Conservation (phyloP, 2,329 filamentous ascomycete genomes). For the Beauveria australis region DNA sequence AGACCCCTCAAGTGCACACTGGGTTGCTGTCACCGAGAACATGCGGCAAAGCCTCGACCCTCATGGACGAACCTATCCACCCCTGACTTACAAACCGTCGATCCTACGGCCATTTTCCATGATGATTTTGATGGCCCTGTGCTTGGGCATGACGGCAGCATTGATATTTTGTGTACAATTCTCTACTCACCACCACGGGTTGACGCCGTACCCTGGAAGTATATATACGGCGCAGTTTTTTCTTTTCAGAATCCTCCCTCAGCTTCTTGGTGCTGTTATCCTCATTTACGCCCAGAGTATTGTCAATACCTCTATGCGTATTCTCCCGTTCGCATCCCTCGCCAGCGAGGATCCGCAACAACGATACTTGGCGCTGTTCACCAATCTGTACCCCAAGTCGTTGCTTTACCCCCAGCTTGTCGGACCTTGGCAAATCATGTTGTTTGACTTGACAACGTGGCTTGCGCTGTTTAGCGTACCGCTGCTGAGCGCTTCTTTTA, state of each 20-base stretch:
- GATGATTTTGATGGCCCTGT: slow-evolving; percentile 49
- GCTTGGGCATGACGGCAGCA: slow-evolving; percentile 61
- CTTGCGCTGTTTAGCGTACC: slow-evolving; percentile 72
- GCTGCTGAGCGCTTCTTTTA: slow-evolving; percentile 70
- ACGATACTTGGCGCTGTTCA: slow-evolving; percentile 58
- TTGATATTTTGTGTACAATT: slow-evolving; percentile 67
- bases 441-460: slow-evolving; percentile 65
- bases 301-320: slow-evolving; percentile 64
- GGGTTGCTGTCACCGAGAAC: slow-evolving; percentile 28
- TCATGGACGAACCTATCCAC: slow-evolving; percentile 31
- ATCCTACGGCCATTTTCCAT: slow-evolving; percentile 63
- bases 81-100: slow-evolving; percentile 62
- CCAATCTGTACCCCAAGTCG: slow-evolving; percentile 59
- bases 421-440: slow-evolving; percentile 58
- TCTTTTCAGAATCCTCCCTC: slow-evolving; percentile 76
- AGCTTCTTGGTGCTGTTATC: slow-evolving; percentile 62
- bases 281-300: slow-evolving; percentile 72
- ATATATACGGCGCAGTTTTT: slow-evolving; percentile 74
- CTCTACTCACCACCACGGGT: slow-evolving; percentile 52
- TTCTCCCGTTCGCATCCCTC: slow-evolving; percentile 72
- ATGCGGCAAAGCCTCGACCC: slow-evolving; percentile 29
- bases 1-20: slow-evolving; percentile 13
- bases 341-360: slow-evolving; percentile 51
- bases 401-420: slow-evolving; percentile 54
- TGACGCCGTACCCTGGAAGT: slow-evolving; percentile 56